These are phyloP conservation scores for Candida rishiriensis DNA, from an alignment of 805 yeast genomes.

Conservation along the genomic window DNA sequence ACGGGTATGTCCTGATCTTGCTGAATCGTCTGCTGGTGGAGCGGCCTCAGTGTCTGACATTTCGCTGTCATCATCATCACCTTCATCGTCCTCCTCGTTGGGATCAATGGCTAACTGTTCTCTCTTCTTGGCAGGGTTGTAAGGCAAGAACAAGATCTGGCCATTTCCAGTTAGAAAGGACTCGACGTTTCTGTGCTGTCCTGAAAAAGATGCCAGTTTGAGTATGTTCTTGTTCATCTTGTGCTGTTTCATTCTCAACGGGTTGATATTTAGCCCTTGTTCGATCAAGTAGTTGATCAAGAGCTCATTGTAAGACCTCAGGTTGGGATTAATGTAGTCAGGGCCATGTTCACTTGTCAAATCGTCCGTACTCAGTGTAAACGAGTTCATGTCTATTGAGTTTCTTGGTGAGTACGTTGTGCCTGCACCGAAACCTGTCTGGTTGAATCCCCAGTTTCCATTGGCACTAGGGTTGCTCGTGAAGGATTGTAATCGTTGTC, in stretches of 20 bases:
- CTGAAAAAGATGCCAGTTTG: constrained; percentile 5
- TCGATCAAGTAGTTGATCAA: constrained; percentile 20
- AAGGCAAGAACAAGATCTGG: constrained; percentile 30
- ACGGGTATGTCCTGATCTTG: background rate
- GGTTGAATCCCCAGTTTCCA: background rate
- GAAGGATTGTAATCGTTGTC: constrained; percentile 16
- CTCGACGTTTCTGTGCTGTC: constrained; percentile 14
- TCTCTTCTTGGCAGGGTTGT: constrained; percentile 28
- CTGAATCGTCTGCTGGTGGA: background rate
- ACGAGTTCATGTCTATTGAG: constrained; percentile 16
- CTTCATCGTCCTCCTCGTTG: constrained; percentile 18
- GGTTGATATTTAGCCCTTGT: constrained; percentile 28
- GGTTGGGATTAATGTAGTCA: constrained; percentile 15
- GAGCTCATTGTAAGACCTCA: constrained; percentile 25
- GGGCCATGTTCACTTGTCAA: constrained; percentile 19
- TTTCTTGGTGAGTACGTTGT: constrained; percentile 15
- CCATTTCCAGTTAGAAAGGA: constrained; percentile 30
- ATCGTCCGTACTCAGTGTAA: constrained; percentile 22
- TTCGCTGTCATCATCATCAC: constrained; percentile 23
- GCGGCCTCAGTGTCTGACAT: constrained; percentile 12
- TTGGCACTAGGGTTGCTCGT: constrained; percentile 2
- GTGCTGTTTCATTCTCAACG: constrained; percentile 19
- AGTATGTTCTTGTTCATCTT: constrained; percentile 9
- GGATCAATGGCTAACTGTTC: constrained; percentile 18
- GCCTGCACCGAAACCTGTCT: constrained; percentile 2